These are phyloP conservation scores for Boletus sensibilis DNA, from an alignment of 768 basidiomycete genomes.

Conservation along the genomic window DNA sequence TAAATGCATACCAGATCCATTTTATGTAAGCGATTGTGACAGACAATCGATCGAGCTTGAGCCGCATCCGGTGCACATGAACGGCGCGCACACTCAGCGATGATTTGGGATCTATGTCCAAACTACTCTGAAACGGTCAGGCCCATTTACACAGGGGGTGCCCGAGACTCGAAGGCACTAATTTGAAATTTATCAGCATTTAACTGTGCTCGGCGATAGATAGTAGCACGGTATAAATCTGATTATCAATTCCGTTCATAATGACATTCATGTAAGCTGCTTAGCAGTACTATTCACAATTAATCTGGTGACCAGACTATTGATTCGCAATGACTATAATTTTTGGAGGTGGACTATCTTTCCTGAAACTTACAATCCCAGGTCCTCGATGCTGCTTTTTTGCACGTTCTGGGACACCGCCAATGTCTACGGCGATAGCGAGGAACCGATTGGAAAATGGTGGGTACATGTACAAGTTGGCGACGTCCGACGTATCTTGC, in stretches of 20 bases:
- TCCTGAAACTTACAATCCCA: slow-evolving; percentile 5
- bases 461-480: slow-evolving; percentile 4
- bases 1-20: not conserved
- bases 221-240: too few relatives aligned
- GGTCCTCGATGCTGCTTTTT: slow-evolving; percentile 43
- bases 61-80: not conserved
- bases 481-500: not conserved
- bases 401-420: slow-evolving; percentile 51
- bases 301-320: too few relatives aligned
- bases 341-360: not conserved
- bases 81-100: not conserved
- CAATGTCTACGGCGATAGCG: slow-evolving; percentile 42
- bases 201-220: too few relatives aligned
- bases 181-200: not conserved
- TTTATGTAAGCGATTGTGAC: not conserved
- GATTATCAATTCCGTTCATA: too few relatives aligned
- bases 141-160: not conserved
- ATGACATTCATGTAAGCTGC: not conserved
- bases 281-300: too few relatives aligned
- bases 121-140: not conserved
- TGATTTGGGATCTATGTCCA: not conserved
- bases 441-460: slow-evolving; percentile 49
- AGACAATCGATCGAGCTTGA: not conserved
- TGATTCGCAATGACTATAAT: not conserved
- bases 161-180: not conserved